Evolutionary conservation across 2,329 filamentous ascomycete species (phyloP).

Genomic region (Sporothrix phasma): DNA sequence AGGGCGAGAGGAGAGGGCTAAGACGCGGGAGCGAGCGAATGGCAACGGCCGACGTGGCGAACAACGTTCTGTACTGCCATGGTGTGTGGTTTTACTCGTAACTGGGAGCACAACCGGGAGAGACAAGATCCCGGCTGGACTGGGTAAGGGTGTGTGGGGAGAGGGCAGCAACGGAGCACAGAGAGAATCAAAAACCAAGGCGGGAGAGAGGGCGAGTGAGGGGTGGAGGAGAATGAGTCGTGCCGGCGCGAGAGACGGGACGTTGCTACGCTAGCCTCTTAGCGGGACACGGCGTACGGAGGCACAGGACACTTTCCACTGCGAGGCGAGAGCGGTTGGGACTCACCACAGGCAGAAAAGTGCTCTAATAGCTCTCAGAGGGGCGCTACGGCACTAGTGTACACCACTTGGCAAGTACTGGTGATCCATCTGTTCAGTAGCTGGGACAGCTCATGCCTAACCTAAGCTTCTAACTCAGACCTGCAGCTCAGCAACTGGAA

Average conservation of each 20-base stretch:
- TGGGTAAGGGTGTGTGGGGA: background rate
- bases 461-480: too few species aligned
- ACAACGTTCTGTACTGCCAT: background rate
- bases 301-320: background rate
- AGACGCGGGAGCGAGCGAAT: conserved; percentile 1
- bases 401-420: background rate
- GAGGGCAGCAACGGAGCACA: background rate
- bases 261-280: conserved; percentile 7
- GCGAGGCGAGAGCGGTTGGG: background rate
- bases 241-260: conserved; percentile 10
- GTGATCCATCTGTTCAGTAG: background rate
- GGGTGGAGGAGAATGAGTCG: background rate
- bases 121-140: background rate
- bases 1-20: background rate
- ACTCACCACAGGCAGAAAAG: background rate
- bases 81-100: background rate
- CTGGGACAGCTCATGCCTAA: background rate
- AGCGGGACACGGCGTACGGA: conserved; percentile 7
- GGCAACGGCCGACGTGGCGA: background rate
- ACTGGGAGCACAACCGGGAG: background rate
- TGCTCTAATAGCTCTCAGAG: conserved; percentile 12
- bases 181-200: background rate
- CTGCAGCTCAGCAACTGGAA: background rate
- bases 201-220: background rate
- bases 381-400: background rate